Evolutionary conservation across 805 yeast genomes (phyloP), one percentile per base, ranked within the genome.

Genomic region (Hanseniaspora lindneri): DNA sequence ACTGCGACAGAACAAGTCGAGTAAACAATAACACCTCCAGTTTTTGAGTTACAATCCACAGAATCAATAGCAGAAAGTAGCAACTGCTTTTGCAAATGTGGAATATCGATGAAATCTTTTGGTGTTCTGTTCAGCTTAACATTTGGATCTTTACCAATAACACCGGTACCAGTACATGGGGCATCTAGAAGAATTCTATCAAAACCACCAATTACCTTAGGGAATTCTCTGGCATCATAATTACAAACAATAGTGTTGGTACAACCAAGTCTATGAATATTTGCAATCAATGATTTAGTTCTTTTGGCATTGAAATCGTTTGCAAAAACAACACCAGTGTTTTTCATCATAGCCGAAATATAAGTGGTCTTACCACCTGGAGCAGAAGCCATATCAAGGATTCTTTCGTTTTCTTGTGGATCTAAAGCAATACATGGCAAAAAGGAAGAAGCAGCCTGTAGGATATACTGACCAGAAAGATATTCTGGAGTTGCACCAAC

Each of bases 91-190:
- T 92, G 99, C 58, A 92, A 72, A 64, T 89, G 96, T 49, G 98
- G 97, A 58, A 92, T 83, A 66, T 89, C 94, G 57, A 89, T 80
- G 67, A 89, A 92, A 66, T 92, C 99, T 66, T 87, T 87, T 62
- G 87, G 96, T 19, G 95, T 87, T 72, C 97, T 81, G 54, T 83
- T 80, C 13, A 83, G 80, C 67, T 92, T 92, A 53, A 92, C 97
- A 47, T 85, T 79, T 61, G 86, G 94, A 69, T 92, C 98, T 69
- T 92, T 92, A 52, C 95, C 92, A 61, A 92, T 92, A 57, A 92
- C 98, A 68, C 99, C 99, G 2, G 98, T 89, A 70, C 99, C 99
- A 6, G 98, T 87, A 69, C 99, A 92, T 55, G 99, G 99, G 29
- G 99, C 98, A 73, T 92, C 99, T 57, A 92, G 72, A 54, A 92